Percentiles rank a stretch among this genome's conserved stretches.
Conservation (phyloP, 176 grass and related monocot genomes). For the Aegilops longissima region DNA sequence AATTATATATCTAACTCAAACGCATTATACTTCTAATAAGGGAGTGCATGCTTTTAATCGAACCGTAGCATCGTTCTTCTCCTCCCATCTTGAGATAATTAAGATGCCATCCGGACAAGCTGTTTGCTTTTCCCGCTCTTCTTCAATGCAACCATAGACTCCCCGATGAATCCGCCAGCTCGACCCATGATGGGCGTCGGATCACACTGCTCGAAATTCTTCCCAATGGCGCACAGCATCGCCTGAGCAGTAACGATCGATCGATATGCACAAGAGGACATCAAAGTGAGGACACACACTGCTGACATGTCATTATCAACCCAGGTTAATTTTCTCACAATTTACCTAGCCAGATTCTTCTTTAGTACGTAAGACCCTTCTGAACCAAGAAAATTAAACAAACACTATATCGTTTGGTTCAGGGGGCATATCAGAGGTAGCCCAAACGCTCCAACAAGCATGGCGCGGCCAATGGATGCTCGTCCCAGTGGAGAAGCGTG, state of each 20-base stretch:
- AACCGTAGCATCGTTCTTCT: too few relatives aligned
- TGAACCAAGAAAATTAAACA: conserved; percentile 9
- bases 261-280: not conserved
- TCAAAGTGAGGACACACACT: not conserved
- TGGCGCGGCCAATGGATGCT: not conserved
- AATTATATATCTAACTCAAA: too few relatives aligned
- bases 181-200: not conserved
- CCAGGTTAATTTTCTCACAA: not conserved
- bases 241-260: not conserved
- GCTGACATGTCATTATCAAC: not conserved
- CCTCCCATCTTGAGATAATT: not conserved
- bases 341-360: not conserved
- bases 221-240: not conserved
- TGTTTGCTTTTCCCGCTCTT: not conserved
- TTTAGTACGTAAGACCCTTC: not conserved
- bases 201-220: not conserved
- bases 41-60: too few relatives aligned
- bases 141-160: not conserved
- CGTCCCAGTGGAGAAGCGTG: conserved; percentile 1
- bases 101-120: not conserved
- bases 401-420: not conserved
- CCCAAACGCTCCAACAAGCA: conserved; percentile 23
- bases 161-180: not conserved
- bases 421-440: conserved; percentile 11
- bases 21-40: too few relatives aligned